phyloP scores from a whole-genome alignment of 202 grass and related monocot species.

The Hordeum pubiflorum region DNA sequence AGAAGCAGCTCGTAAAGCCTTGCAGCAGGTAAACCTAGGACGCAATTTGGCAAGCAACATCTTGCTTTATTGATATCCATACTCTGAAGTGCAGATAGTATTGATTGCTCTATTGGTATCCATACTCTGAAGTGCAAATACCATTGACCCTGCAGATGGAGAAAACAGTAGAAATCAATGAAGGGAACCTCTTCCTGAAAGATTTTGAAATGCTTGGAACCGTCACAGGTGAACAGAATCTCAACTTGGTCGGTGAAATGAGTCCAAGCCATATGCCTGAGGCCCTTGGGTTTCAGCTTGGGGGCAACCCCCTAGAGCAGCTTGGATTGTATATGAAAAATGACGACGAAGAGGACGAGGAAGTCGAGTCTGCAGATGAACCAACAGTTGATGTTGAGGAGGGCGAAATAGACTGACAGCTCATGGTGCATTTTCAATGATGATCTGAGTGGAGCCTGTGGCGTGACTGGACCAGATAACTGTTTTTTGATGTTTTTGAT shows the following conservation, averaged over 20 bases:
- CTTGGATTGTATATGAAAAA: slow-evolving; percentile 89
- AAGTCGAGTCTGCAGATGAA: slow-evolving; percentile 43
- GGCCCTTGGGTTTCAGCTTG: slow-evolving; percentile 59
- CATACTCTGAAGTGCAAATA: slow-evolving; percentile 19
- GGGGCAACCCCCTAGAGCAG: slow-evolving; percentile 74
- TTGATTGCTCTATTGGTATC: slow-evolving; percentile 16
- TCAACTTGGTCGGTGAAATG: slow-evolving; percentile 58
- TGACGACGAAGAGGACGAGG: slow-evolving; percentile 84
- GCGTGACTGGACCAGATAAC: slow-evolving; percentile 29
- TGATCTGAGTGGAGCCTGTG: slow-evolving; percentile 23
- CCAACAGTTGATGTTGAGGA: slow-evolving; percentile 41
- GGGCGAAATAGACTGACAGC: slow-evolving; percentile 59
- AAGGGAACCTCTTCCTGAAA: slow-evolving; percentile 74
- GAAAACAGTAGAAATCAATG: slow-evolving; percentile 92
- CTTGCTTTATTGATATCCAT: slow-evolving; percentile 16
- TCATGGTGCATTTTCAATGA: slow-evolving; percentile 31
- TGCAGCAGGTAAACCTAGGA: slow-evolving; percentile 62
- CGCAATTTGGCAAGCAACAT: not conserved
- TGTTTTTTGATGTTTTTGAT: slow-evolving; percentile 30
- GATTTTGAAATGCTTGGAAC: slow-evolving; percentile 86
- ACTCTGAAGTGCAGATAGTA: slow-evolving; percentile 15
- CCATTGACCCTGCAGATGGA: slow-evolving; percentile 63
- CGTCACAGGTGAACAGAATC: slow-evolving; percentile 55
- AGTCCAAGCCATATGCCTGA: slow-evolving; percentile 61
- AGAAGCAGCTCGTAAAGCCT: slow-evolving; percentile 92